phyloP scores from a whole-genome alignment of 2,329 filamentous ascomycete genomes.

The Pseudogymnoascus sp. region DNA sequence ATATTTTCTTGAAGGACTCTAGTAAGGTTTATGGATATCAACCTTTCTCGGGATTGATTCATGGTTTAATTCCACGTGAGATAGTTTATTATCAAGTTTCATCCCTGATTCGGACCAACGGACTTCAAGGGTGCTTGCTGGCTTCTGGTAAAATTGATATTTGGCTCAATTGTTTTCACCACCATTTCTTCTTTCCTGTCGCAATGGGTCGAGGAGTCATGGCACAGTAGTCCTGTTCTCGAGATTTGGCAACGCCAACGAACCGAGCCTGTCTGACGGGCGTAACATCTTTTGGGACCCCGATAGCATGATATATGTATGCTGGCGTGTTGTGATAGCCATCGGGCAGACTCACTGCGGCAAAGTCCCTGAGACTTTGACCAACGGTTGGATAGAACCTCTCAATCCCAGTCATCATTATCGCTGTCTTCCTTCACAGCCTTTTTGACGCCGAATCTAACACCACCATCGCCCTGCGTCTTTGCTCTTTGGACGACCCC shows the following conservation, averaged over 20 bases:
- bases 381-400: neutral
- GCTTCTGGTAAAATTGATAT: neutral
- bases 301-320: neutral
- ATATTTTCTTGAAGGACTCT: neutral
- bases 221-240: neutral
- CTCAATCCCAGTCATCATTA: conserved; percentile 40
- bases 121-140: no score
- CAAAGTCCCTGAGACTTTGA: conserved; percentile 10
- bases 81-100: neutral
- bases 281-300: neutral
- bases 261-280: neutral
- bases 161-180: neutral
- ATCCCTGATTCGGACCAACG: neutral
- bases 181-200: neutral
- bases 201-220: neutral
- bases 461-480: conserved; percentile 37
- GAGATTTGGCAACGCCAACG: neutral
- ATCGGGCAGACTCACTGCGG: neutral
- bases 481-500: conserved; percentile 45
- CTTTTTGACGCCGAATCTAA: conserved; percentile 27
- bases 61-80: conserved; percentile 1
- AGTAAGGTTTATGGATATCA: neutral
- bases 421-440: conserved; percentile 36
- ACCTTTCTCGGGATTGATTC: neutral
- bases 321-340: neutral